Evolutionary conservation across 2,329 filamentous ascomycete species (phyloP), one percentile per base, ranked within the genome.

Genomic region (Triangularia verruculosa): DNA sequence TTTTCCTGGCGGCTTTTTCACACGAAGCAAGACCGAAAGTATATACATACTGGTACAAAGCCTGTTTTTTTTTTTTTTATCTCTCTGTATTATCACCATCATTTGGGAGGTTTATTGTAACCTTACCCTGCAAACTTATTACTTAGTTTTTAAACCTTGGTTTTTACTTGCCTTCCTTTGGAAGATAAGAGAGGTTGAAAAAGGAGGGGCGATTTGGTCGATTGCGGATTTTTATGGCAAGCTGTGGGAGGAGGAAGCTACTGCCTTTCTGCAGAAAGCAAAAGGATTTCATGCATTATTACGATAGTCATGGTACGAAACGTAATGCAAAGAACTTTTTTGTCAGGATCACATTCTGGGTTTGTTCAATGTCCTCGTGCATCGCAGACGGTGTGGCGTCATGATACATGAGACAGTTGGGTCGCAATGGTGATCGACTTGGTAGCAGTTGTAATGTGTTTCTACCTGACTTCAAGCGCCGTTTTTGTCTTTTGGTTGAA

Each of bases 101-200:
- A 54, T 54, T 12, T 47, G 24, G 51, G 51, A 27, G 28, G n/a
- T 25, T 15, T 25, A 13, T 24, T 54, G 27, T 24, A 54, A 54
- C 22, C 15, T n/a, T 24, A 54, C 22, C 51, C 51, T 54, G n/a
- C n/a, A 54, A 27, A 54, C 58, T 32, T 60, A 60, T 43, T 60
- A 34, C 22, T 51, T 60, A 60, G 58, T 60, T 53, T 54, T 53
- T 34, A 32, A 22, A 53, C 15, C 12, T 32, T 51, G 25, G 9
- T 13, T 30, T 47, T 13, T 32, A n/a, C n/a, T n/a, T n/a, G n/a
- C n/a, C 15, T 9, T 34, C 54, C 7, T 9, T 47, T 47, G 39
- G 3, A 47, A 47, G 39, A 47, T 3, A 47, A n/a, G 39, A 17
- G 39, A 47, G 39, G 17, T 43, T 47, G n/a, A 6, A 47, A 47